These are phyloP conservation scores for Pythium scleroteichum DNA, from an alignment of 352 stramenopile genomes.

Conservation along the genomic window DNA sequence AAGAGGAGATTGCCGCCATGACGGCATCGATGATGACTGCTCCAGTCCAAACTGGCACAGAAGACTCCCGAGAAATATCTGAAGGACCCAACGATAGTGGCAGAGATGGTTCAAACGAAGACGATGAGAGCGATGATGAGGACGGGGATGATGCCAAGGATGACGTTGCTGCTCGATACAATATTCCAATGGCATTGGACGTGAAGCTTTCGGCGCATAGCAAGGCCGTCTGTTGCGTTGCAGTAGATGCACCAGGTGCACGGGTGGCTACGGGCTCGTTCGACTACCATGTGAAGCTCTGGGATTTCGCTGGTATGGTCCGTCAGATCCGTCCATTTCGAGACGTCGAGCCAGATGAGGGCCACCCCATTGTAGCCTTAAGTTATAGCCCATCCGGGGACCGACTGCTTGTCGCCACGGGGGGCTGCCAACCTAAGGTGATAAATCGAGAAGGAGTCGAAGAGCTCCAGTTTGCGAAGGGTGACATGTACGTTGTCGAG, in stretches of 20 bases:
- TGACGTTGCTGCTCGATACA: conserved; percentile 67
- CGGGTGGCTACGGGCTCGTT: conserved; percentile 79
- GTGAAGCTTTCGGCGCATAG: conserved; percentile 56
- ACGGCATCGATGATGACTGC: conserved; percentile 71
- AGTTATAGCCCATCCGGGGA: conserved; percentile 84
- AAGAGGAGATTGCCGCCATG: conserved; percentile 72
- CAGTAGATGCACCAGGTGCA: conserved; percentile 62
- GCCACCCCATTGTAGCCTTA: conserved; percentile 71
- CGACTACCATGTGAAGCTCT: conserved; percentile 86
- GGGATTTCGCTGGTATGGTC: conserved; percentile 87
- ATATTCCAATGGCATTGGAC: conserved; percentile 70
- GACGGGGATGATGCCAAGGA: conserved; percentile 42
- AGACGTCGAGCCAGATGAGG: conserved; percentile 79
- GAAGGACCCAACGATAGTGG: conserved; percentile 1
- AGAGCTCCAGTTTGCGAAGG: conserved; percentile 78
- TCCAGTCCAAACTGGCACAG: conserved; percentile 14
- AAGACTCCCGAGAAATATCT: background rate
- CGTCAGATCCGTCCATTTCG: conserved; percentile 78
- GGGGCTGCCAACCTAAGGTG: conserved; percentile 76
- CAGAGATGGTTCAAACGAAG: conserved; percentile 8
- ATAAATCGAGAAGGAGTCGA: conserved; percentile 77
- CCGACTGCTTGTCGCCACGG: conserved; percentile 65
- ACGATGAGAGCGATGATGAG: conserved; percentile 28
- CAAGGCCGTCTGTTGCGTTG: conserved; percentile 70
- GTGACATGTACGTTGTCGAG: conserved; percentile 87